These are phyloP conservation scores for Globisporangium cystogenes DNA, from an alignment of 352 stramenopile genomes.

Conservation along the genomic window DNA sequence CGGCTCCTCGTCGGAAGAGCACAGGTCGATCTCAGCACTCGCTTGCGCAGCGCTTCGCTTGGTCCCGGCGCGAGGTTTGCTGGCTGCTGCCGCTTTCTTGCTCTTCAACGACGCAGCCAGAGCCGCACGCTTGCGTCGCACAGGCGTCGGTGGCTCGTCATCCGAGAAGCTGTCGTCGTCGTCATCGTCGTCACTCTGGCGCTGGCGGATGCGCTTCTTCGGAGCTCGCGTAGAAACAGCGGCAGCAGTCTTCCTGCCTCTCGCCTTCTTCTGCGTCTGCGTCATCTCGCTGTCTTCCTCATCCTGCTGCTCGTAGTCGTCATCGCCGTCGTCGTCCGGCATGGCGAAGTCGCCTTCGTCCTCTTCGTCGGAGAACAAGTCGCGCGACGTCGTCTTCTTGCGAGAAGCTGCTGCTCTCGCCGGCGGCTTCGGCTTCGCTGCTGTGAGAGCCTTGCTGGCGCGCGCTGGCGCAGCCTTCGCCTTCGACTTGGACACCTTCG, in stretches of 20 bases:
- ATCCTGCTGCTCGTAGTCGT: constrained; percentile 44
- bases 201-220: constrained; percentile 43
- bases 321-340: constrained; percentile 49
- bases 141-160: constrained; percentile 5
- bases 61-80: constrained; percentile 7
- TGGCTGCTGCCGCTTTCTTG: background rate
- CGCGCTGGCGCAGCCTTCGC: constrained; percentile 10
- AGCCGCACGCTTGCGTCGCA: constrained; percentile 7
- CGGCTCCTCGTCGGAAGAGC: constrained; percentile 37
- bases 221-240: constrained; percentile 10
- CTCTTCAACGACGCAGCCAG: constrained; percentile 3
- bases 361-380: constrained; percentile 41
- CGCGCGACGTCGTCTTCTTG: constrained; percentile 21
- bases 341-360: constrained; percentile 18
- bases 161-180: constrained; percentile 15
- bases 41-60: constrained; percentile 4
- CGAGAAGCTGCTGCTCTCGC: constrained; percentile 6
- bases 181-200: constrained; percentile 18
- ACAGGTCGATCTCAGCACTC: constrained; percentile 36
- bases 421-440: constrained; percentile 1
- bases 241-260: constrained; percentile 7
- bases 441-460: constrained; percentile 15
- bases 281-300: constrained; percentile 30
- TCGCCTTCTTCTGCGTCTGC: constrained; percentile 11
- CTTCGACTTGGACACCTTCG: constrained; percentile 1